Conservation (phyloP, 1,284 basidiomycete genomes). For the Leccinum fuscescens region DNA sequence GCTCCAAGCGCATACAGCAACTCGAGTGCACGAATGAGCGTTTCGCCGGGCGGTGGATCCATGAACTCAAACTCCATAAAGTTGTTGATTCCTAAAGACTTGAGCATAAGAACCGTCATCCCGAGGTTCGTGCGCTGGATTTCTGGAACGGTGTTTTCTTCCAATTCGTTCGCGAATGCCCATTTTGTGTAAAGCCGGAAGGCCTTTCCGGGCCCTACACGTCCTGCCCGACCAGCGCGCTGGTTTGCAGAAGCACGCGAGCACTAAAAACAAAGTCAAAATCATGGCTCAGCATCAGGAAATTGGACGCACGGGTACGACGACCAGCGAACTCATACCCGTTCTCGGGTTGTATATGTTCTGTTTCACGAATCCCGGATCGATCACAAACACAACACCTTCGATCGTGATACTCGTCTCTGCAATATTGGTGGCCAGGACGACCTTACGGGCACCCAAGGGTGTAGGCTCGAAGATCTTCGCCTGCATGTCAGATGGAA, state of each 20-base stretch:
- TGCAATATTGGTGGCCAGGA: conserved; percentile 97
- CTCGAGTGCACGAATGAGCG: conserved; percentile 84
- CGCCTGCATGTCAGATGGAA: conserved; percentile 98
- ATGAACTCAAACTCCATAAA: conserved; percentile 99
- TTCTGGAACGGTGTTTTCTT: conserved; percentile 96
- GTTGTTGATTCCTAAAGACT: conserved; percentile 96
- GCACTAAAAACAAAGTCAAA: conserved; percentile 51
- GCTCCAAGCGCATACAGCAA: conserved; percentile 94
- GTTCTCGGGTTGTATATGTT: conserved; percentile 96
- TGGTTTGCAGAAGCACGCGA: conserved; percentile 97
- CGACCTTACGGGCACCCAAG: conserved; percentile 93
- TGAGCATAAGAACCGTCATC: conserved; percentile 93
- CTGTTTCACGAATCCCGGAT: conserved; percentile 97
- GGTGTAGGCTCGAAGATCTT: conserved; percentile 99
- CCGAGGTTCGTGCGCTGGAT: conserved; percentile 97
- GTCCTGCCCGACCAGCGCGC: conserved; percentile 93
- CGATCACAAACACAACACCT: conserved; percentile 96
- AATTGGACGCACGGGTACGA: conserved; percentile 74
- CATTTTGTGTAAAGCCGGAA: conserved; percentile 97
- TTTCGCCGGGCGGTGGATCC: conserved; percentile 98
- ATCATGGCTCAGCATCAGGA: background rate
- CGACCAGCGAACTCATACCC: conserved; percentile 92
- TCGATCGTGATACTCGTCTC: conserved; percentile 98
- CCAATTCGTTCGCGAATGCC: conserved; percentile 94
- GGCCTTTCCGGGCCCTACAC: conserved; percentile 97